phyloP scores from a whole-genome alignment of 2,329 filamentous ascomycete genomes.

The Cladophialophora bantiana region DNA sequence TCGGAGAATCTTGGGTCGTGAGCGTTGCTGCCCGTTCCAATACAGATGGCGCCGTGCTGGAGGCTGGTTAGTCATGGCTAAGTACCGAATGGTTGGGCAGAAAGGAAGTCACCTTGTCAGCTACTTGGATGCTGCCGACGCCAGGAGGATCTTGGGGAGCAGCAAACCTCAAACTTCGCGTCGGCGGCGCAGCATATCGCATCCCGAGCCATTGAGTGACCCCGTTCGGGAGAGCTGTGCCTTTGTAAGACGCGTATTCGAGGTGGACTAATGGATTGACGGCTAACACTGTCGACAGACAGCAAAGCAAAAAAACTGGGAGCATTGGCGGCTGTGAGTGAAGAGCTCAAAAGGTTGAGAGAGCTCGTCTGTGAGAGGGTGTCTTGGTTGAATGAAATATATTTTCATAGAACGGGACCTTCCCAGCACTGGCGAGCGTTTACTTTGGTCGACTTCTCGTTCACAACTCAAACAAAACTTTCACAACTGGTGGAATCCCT shows the following conservation, averaged over 20 bases:
- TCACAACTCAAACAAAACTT: neutral
- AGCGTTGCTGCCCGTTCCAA: constrained; percentile 71
- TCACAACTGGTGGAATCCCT: neutral
- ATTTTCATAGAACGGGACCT: neutral
- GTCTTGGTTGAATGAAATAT: neutral
- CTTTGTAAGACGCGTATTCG: constrained; percentile 71
- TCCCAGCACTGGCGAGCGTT: neutral
- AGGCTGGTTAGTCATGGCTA: neutral
- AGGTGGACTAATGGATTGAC: constrained; percentile 62
- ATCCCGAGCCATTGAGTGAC: constrained; percentile 77
- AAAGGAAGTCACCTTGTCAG: constrained; percentile 57
- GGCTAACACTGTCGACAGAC: constrained; percentile 36
- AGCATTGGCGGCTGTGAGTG: constrained; percentile 5
- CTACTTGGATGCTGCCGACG: constrained; percentile 57
- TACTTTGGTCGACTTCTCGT: neutral
- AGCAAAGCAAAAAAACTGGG: constrained; percentile 13
- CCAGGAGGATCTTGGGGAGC: constrained; percentile 68
- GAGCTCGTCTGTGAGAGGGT: neutral
- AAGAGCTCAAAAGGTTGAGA: neutral
- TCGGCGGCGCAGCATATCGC: constrained; percentile 73
- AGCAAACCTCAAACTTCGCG: constrained; percentile 70
- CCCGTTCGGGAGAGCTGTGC: constrained; percentile 61
- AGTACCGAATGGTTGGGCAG: neutral
- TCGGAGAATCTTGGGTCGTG: constrained; percentile 60
- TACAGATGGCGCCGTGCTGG: constrained; percentile 61